These are phyloP conservation scores for Musa schizocarpa DNA, from an alignment of 176 grass and related monocot species.

Conservation along the genomic window DNA sequence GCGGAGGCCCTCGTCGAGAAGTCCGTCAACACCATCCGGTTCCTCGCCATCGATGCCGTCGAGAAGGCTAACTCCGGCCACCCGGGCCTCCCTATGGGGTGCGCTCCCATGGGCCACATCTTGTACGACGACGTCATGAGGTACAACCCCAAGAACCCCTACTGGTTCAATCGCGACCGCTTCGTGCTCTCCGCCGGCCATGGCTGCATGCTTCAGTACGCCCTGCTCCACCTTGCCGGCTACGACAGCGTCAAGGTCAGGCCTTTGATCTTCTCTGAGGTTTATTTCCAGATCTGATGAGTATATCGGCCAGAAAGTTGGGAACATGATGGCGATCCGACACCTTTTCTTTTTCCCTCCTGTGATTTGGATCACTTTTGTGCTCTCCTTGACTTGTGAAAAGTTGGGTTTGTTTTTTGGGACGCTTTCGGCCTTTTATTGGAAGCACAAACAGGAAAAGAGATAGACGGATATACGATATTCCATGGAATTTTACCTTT, in stretches of 20 bases:
- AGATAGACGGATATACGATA: too few relatives aligned
- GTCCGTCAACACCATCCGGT: slow-evolving; percentile 96
- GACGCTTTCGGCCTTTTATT: too few relatives aligned
- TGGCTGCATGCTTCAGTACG: slow-evolving; percentile 97
- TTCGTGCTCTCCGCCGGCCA: slow-evolving; percentile 95
- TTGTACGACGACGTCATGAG: slow-evolving; percentile 94
- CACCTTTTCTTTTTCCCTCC: too few relatives aligned
- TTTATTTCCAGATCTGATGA: not conserved
- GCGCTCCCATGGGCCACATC: slow-evolving; percentile 87
- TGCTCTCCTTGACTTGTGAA: too few relatives aligned
- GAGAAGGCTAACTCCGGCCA: slow-evolving; percentile 95
- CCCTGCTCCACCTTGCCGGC: slow-evolving; percentile 89
- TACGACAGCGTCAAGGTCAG: slow-evolving; percentile 83
- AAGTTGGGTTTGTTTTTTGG: too few relatives aligned
- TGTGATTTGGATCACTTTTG: too few relatives aligned
- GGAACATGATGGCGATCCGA: slow-evolving; percentile 13
- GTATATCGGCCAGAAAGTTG: slow-evolving; percentile 21
- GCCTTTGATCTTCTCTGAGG: not conserved
- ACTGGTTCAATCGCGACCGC: slow-evolving; percentile 98
- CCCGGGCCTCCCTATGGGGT: slow-evolving; percentile 90
- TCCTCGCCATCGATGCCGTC: slow-evolving; percentile 85
- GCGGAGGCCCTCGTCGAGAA: slow-evolving; percentile 53
- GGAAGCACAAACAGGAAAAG: too few relatives aligned
- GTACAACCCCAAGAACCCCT: slow-evolving; percentile 98
- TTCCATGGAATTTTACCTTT: too few relatives aligned